phyloP scores from a whole-genome alignment of 768 basidiomycete genomes.

The Suillus hirtellus region DNA sequence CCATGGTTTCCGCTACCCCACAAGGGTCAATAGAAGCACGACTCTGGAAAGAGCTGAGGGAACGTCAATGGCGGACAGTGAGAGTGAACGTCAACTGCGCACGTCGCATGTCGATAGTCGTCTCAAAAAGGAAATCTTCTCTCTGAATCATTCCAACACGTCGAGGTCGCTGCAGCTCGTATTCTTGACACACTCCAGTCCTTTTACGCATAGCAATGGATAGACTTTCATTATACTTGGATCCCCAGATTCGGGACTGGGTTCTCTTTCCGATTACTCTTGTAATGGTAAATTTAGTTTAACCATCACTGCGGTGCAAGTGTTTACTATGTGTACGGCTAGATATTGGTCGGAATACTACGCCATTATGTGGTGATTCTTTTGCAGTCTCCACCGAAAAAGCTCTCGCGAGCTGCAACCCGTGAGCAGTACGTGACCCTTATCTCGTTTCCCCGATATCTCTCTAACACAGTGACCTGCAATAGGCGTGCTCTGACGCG shows the following conservation, averaged over 20 bases:
- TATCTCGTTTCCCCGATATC: slow-evolving; percentile 7
- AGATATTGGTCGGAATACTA: slow-evolving; percentile 92
- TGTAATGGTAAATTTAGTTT: slow-evolving; percentile 74
- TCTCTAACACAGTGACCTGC: not conserved
- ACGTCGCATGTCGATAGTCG: not conserved
- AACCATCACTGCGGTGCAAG: slow-evolving; percentile 5
- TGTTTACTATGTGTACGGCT: slow-evolving; percentile 11
- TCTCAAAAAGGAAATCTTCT: slow-evolving; percentile 28
- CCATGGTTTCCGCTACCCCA: slow-evolving; percentile 48
- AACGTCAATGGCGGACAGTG: slow-evolving; percentile 12
- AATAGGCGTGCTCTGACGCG: slow-evolving; percentile 74
- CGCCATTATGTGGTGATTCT: slow-evolving; percentile 90
- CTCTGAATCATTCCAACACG: slow-evolving; percentile 14
- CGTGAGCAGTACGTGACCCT: slow-evolving; percentile 82
- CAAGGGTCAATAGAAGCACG: not conserved
- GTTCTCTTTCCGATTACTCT: slow-evolving; percentile 95
- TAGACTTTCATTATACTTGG: slow-evolving; percentile 68
- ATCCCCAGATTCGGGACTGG: slow-evolving; percentile 95
- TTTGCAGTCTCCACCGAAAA: slow-evolving; percentile 83
- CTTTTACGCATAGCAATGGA: not conserved
- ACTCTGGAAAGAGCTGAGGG: not conserved
- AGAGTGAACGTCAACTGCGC: slow-evolving; percentile 29
- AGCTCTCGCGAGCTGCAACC: slow-evolving; percentile 69
- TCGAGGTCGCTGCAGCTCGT: not conserved
- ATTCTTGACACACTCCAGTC: not conserved